Percentiles rank a stretch among this genome's conserved stretches.
These are phyloP conservation scores for Exophiala dermatitidis DNA, from an alignment of 2,329 filamentous ascomycete species.

Conservation along the genomic window DNA sequence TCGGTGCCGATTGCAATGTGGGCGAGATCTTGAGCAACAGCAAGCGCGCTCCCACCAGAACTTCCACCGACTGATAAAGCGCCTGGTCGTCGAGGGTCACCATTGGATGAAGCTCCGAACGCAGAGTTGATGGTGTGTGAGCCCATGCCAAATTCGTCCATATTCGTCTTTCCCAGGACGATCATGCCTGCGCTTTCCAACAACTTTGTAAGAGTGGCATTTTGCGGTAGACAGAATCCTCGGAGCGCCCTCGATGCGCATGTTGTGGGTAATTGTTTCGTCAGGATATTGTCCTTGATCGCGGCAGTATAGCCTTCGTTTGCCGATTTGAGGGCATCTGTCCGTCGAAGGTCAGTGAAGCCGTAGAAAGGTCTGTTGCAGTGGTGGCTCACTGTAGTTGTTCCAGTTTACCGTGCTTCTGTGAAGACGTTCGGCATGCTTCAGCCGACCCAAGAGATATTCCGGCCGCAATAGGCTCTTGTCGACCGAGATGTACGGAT, in stretches of 20 bases:
- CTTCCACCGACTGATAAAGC: conserved; percentile 71
- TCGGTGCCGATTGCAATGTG: conserved; percentile 75
- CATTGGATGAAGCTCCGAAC: conserved; percentile 53
- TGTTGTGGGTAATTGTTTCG: conserved; percentile 61
- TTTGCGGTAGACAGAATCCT: conserved; percentile 67
- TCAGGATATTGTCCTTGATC: conserved; percentile 73
- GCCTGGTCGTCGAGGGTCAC: conserved; percentile 32
- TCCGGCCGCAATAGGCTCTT: background rate
- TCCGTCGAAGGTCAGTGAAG: background rate
- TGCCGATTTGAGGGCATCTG: conserved; percentile 15
- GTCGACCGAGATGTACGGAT: conserved; percentile 4
- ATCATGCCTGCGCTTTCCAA: conserved; percentile 57
- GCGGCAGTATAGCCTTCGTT: conserved; percentile 41
- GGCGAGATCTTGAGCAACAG: conserved; percentile 46
- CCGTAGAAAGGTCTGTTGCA: background rate
- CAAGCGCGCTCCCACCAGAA: conserved; percentile 86
- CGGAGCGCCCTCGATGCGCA: conserved; percentile 70
- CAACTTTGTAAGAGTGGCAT: conserved; percentile 70
- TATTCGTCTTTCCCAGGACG: conserved; percentile 74
- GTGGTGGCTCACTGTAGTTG: background rate
- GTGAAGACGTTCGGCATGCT: background rate
- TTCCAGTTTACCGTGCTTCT: background rate
- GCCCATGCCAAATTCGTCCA: conserved; percentile 96
- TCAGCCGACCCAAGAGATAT: background rate
- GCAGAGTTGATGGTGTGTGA: conserved; percentile 67